A percentile compares a stretch with the other conserved stretches of the same genome.
phyloP scores from a whole-genome alignment of 75 land plant species.

The Picea sitchensis region DNA sequence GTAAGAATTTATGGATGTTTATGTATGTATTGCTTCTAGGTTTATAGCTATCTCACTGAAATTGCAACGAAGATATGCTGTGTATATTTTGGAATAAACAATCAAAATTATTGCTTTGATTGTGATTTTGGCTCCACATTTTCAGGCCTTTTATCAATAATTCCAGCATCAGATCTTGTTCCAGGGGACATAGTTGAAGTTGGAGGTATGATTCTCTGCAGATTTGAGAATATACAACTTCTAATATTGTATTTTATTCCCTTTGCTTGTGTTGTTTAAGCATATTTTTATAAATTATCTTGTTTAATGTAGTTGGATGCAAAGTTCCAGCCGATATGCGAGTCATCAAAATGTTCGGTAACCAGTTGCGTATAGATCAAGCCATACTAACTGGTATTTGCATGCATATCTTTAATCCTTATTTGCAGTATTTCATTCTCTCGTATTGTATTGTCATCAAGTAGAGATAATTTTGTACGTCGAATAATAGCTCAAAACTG shows the following conservation, averaged over 20 bases:
- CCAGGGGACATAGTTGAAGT: conserved; percentile 99
- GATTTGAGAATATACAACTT: neutral
- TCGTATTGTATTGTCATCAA: neutral
- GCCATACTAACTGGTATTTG: conserved; percentile 92
- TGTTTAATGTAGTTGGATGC: conserved; percentile 69
- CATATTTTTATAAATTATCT: neutral
- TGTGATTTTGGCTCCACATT: conserved; percentile 2
- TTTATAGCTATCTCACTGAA: neutral
- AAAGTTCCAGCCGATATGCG: conserved; percentile 98
- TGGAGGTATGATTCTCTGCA: conserved; percentile 46
- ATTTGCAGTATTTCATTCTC: neutral
- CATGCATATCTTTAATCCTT: conserved; percentile 1
- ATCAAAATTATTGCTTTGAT: neutral
- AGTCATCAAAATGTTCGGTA: conserved; percentile 82
- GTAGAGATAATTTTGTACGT: neutral
- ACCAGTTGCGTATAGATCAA: conserved; percentile 92
- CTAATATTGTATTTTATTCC: neutral
- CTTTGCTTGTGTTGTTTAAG: neutral
- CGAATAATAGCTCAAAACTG: neutral
- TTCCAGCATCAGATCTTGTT: conserved; percentile 95
- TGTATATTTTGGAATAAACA: neutral
- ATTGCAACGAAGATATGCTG: neutral
- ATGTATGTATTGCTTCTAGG: neutral
- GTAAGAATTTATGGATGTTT: neutral
- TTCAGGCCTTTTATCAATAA: conserved; percentile 89